Conservation (phyloP, 768 basidiomycete species). For the Naganishia friedmannii region DNA sequence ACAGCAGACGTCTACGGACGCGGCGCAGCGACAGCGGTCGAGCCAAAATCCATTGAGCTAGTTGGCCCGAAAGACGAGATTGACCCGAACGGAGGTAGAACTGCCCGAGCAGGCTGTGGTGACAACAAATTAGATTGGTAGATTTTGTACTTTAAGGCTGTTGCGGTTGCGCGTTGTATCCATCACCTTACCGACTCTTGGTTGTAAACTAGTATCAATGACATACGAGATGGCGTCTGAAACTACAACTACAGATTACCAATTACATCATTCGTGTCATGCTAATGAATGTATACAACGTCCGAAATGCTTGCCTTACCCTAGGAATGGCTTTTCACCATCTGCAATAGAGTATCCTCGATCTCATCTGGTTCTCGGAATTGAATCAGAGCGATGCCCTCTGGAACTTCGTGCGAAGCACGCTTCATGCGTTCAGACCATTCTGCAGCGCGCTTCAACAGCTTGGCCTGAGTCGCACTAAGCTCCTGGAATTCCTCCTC, state of each 20-base stretch:
- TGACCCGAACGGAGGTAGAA: conserved; percentile 23
- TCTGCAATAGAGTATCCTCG: conserved; percentile 17
- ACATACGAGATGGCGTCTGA: too few relatives aligned
- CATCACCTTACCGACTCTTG: background rate
- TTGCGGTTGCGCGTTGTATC: background rate
- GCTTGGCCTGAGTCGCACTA: conserved; percentile 28
- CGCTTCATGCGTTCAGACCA: conserved; percentile 26
- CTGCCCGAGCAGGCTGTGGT: conserved; percentile 30
- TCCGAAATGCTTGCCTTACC: background rate
- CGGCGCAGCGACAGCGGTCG: conserved; percentile 39
- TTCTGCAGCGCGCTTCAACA: conserved; percentile 26
- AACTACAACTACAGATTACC: too few relatives aligned
- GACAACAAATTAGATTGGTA: conserved; percentile 38
- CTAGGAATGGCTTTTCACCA: conserved; percentile 5
- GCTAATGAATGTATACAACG: too few relatives aligned
- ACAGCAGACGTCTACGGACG: conserved; percentile 41
- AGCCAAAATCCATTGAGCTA: conserved; percentile 32
- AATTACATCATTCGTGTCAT: too few relatives aligned
- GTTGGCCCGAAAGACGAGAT: conserved; percentile 37
- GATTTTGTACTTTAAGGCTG: background rate
- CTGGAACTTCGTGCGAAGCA: conserved; percentile 11
- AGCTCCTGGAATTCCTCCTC: conserved; percentile 27
- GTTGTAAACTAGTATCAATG: background rate
- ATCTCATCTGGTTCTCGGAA: conserved; percentile 30
- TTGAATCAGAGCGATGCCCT: conserved; percentile 19